Conservation (phyloP, 2,329 filamentous ascomycete genomes). For the Penicillium sp. region DNA sequence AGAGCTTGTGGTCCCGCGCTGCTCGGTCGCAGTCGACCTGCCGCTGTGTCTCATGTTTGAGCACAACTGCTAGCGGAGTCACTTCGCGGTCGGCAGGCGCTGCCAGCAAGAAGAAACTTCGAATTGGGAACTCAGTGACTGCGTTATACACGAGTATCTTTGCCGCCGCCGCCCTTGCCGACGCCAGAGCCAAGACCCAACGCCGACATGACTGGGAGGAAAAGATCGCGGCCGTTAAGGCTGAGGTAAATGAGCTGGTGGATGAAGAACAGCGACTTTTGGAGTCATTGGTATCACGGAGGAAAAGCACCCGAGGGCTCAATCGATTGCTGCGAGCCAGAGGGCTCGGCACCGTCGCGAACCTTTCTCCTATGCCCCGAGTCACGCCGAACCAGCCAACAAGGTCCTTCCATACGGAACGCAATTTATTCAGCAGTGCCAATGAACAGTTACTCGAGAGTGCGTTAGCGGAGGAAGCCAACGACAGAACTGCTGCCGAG, state of each 20-base stretch:
- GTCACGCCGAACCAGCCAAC: conserved; percentile 10
- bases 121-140: conserved; percentile 41
- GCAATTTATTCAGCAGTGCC: conserved; percentile 3
- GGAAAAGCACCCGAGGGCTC: conserved; percentile 13
- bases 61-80: conserved; percentile 32
- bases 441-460: conserved; percentile 9
- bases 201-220: conserved; percentile 39
- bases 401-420: conserved; percentile 19
- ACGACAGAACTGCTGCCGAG: not conserved
- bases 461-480: not conserved
- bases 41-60: conserved; percentile 41
- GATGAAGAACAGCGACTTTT: conserved; percentile 38
- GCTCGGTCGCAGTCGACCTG: conserved; percentile 37
- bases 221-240: conserved; percentile 41
- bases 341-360: conserved; percentile 23
- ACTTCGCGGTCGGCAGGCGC: conserved; percentile 34
- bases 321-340: conserved; percentile 22
- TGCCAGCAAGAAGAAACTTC: conserved; percentile 36
- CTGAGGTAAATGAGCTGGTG: conserved; percentile 38
- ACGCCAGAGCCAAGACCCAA: conserved; percentile 38
- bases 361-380: conserved; percentile 8
- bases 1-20: conserved; percentile 42
- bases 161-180: conserved; percentile 38
- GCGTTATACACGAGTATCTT: conserved; percentile 44
- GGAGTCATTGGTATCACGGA: conserved; percentile 27